Conservation (phyloP, 116 monocot genomes). For the Cymodocea nodosa region DNA sequence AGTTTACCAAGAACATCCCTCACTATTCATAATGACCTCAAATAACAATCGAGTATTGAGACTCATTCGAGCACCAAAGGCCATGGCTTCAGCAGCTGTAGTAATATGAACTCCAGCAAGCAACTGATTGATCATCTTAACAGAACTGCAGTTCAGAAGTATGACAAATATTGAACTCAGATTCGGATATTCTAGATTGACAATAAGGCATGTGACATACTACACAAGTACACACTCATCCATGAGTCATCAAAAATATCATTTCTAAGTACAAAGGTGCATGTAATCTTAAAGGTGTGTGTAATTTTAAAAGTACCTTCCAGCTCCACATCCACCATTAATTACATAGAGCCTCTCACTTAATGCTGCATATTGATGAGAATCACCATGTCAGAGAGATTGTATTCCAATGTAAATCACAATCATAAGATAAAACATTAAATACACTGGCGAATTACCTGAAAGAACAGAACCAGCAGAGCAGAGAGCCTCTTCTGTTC, state of each 20-base stretch:
- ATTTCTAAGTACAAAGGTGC: background rate
- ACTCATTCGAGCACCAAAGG: conserved; percentile 73
- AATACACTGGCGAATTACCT: conserved; percentile 20
- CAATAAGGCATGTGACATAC: background rate
- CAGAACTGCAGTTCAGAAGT: conserved; percentile 36
- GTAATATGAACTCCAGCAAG: conserved; percentile 99
- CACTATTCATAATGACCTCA: conserved; percentile 53
- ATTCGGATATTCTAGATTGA: background rate
- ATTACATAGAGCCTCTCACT: conserved; percentile 95
- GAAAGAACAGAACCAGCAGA: conserved; percentile 54
- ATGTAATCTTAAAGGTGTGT: conserved; percentile 5
- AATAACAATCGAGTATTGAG: conserved; percentile 58
- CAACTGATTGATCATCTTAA: conserved; percentile 98
- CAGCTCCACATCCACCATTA: conserved; percentile 95
- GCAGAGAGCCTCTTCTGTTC: conserved; percentile 62
- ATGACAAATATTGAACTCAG: background rate
- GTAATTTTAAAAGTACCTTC: conserved; percentile 48
- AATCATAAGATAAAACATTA: background rate
- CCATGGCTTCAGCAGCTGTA: conserved; percentile 92
- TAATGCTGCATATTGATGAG: conserved; percentile 41
- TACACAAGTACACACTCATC: background rate
- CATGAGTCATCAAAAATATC: background rate
- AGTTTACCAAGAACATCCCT: conserved; percentile 78
- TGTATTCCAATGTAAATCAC: background rate
- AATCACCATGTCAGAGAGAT: background rate